Base-by-base conservation (phyloP, 202 grass and related monocot species). In the Bolboschoenoplectus hybrid region DNA sequence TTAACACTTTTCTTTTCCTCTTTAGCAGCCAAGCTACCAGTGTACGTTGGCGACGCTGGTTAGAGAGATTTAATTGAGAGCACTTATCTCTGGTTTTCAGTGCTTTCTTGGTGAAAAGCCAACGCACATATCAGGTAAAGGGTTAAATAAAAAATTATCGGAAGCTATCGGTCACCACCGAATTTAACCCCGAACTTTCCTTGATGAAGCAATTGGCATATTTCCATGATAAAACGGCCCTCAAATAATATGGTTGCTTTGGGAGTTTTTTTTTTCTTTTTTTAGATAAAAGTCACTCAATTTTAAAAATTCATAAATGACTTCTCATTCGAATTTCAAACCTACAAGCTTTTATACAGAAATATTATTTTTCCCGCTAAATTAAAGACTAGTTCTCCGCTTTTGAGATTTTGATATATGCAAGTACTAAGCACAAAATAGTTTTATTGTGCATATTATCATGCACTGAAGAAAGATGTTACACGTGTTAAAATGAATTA, bases 91-190 rank as follows among this genome's bases (percentile, higher is more conserved):
- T 34, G n/a, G n/a, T 50, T 3, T 12, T 46, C 1, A 12, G 36
- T 83, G 81, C 81, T 66, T 83, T 52, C 52, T 66, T 47, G 32
- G 80, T 67, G 81, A 83, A 83, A 83, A 83, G 81, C 61, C 63
- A 50, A 67, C 63, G 1, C 26, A 83, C 81, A 34, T 83, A 83
- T 83, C 81, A 82, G 81, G 10, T 16, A 68, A 32, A 35, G 62
- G 8, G 35, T 35, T 6, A 6, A 35, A 32, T 26, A 35, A n/a
- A 61, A 61, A n/a, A 58, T 58, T 19, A 61, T 61, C 14, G 1
- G 14, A 60, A 61, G 3, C 16, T 20, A 61, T 1, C 43, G 26
- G 26, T 26, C 26, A 26, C 26, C 26, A 26, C 26, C 26, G 26
- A 26, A 26, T 26, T 26, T 26, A 26, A 26, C 61, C 61, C 6